These are phyloP conservation scores for Eucalyptus viminalis DNA, from an alignment of 345 rosid genomes.

Conservation along the genomic window DNA sequence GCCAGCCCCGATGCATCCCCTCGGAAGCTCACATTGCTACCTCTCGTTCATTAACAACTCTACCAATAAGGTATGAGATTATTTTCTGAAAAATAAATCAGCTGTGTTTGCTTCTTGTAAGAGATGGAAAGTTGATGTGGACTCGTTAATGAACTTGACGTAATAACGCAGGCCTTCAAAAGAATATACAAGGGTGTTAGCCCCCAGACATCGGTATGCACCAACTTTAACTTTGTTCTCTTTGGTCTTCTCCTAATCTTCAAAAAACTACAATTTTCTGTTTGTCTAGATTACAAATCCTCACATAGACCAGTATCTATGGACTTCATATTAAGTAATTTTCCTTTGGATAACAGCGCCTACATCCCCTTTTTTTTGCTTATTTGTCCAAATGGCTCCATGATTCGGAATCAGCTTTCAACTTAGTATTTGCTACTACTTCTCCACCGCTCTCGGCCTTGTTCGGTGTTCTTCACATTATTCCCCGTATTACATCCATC, in stretches of 20 bases:
- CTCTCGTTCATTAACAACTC: background rate
- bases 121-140: background rate
- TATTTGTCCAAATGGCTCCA: background rate
- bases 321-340: background rate
- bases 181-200: background rate
- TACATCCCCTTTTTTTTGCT: no score
- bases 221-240: background rate
- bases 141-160: background rate
- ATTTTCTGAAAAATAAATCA: no score
- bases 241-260: background rate
- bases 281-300: background rate
- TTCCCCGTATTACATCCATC: background rate
- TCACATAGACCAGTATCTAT: background rate
- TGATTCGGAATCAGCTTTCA: background rate
- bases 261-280: background rate
- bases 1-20: background rate
- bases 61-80: background rate
- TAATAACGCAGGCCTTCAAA: background rate
- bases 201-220: background rate
- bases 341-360: no score
- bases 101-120: background rate
- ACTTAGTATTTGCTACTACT: background rate
- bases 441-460: background rate
- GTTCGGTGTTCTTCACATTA: background rate
- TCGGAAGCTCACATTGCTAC: background rate